phyloP scores from a whole-genome alignment of 768 basidiomycete species.

The Tricholomella constricta region DNA sequence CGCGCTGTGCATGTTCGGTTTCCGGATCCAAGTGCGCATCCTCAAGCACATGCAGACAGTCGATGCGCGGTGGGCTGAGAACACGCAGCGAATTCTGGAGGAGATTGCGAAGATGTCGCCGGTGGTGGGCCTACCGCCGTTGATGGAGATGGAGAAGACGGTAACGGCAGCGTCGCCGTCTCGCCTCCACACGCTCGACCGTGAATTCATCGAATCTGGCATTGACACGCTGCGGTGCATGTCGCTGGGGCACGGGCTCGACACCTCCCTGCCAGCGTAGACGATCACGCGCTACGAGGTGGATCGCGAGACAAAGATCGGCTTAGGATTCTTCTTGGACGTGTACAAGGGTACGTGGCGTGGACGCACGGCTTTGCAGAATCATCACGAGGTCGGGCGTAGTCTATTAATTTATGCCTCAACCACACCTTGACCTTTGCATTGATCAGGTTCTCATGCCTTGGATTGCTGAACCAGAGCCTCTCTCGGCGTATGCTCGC shows the following conservation, averaged over 20 bases:
- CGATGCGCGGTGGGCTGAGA: conserved; percentile 34
- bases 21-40: conserved; percentile 58
- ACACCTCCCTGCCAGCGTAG: conserved; percentile 61
- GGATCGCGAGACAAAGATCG: conserved; percentile 67
- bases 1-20: conserved; percentile 59
- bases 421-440: conserved; percentile 1
- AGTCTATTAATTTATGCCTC: background rate
- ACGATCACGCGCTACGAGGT: conserved; percentile 82
- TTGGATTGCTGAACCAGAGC: conserved; percentile 8
- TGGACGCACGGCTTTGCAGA: conserved; percentile 25
- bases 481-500: conserved; percentile 30
- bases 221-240: conserved; percentile 71
- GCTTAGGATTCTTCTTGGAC: conserved; percentile 76
- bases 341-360: conserved; percentile 81
- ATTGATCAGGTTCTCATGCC: conserved; percentile 11
- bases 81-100: conserved; percentile 11
- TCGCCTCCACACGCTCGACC: conserved; percentile 50
- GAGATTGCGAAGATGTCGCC: conserved; percentile 24
- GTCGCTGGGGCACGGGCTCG: conserved; percentile 39
- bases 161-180: conserved; percentile 9
- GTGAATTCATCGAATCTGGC: conserved; percentile 70
- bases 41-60: conserved; percentile 47
- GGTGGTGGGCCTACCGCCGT: background rate
- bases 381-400: conserved; percentile 9
- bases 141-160: background rate